A percentile compares a stretch with the other conserved stretches of the same genome.
phyloP scores from a whole-genome alignment of 139 green algal species.

The Chlamydomonas sp. region DNA sequence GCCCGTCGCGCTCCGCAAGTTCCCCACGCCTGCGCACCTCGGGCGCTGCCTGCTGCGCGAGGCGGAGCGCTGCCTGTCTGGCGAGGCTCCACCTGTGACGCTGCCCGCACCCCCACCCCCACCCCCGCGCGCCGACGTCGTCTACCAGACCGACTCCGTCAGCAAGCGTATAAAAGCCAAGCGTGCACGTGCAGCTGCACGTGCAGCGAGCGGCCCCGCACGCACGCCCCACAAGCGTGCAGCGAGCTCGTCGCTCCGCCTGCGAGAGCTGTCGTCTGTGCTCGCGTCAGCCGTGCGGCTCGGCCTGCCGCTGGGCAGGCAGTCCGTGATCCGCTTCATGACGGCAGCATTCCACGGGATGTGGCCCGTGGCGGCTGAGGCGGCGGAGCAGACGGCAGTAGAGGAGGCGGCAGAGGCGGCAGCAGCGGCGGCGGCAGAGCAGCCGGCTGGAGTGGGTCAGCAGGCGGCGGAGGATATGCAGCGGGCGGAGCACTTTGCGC shows the following conservation, averaged over 20 bases:
- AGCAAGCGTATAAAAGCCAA: too few relatives aligned
- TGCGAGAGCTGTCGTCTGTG: conserved; percentile 10
- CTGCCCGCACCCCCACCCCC: background rate
- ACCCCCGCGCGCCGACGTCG: background rate
- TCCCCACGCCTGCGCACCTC: background rate
- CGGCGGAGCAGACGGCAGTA: background rate
- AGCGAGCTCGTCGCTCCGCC: too few relatives aligned
- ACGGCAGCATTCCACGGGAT: conserved; percentile 9
- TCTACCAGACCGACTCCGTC: background rate
- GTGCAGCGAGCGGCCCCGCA: background rate
- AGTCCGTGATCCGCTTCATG: conserved; percentile 12
- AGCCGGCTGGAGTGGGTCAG: too few relatives aligned
- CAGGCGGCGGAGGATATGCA: too few relatives aligned
- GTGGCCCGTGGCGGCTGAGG: background rate
- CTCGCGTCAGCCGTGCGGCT: background rate
- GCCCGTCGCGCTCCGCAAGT: background rate
- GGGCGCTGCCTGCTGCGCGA: background rate
- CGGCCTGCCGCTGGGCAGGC: background rate
- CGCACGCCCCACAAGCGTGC: background rate
- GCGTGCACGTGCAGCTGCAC: too few relatives aligned
- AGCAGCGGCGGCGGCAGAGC: too few relatives aligned
- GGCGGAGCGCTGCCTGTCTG: background rate
- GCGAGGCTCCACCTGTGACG: background rate
- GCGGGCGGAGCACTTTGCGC: too few relatives aligned
- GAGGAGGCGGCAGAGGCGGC: too few relatives aligned